Conservation (phyloP, 768 basidiomycete genomes). For the Tricholoma terreum region DNA sequence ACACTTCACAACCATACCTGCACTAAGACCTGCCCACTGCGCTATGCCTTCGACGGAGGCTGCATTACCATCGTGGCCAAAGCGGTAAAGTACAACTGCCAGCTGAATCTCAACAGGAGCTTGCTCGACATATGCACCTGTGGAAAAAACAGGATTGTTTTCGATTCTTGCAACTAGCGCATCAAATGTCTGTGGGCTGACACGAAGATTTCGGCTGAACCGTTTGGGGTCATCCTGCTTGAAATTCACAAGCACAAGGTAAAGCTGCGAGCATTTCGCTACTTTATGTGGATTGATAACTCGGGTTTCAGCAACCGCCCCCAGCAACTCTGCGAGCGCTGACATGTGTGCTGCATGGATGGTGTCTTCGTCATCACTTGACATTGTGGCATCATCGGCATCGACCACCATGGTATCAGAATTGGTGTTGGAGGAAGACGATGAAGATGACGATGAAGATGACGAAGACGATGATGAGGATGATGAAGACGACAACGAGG, state of each 20-base stretch:
- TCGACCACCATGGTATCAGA: background rate
- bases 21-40: conserved; percentile 34
- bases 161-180: background rate
- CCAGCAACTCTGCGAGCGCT: conserved; percentile 8
- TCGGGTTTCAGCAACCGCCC: conserved; percentile 6
- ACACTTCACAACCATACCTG: conserved; percentile 24
- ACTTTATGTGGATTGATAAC: too few relatives aligned
- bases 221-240: conserved; percentile 14
- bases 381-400: background rate
- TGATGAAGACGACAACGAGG: background rate
- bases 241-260: conserved; percentile 19
- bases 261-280: too few relatives aligned
- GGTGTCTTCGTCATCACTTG: background rate
- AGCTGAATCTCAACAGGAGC: too few relatives aligned
- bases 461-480: background rate
- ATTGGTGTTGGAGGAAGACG: background rate
- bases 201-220: conserved; percentile 25
- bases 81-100: too few relatives aligned
- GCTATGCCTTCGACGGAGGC: conserved; percentile 28
- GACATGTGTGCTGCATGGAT: background rate
- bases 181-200: conserved; percentile 23
- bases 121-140: background rate
- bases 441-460: background rate
- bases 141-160: background rate
- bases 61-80: conserved; percentile 39